phyloP scores from a whole-genome alignment of 805 yeast species.

The Cyberlindnera subsufficiens region DNA sequence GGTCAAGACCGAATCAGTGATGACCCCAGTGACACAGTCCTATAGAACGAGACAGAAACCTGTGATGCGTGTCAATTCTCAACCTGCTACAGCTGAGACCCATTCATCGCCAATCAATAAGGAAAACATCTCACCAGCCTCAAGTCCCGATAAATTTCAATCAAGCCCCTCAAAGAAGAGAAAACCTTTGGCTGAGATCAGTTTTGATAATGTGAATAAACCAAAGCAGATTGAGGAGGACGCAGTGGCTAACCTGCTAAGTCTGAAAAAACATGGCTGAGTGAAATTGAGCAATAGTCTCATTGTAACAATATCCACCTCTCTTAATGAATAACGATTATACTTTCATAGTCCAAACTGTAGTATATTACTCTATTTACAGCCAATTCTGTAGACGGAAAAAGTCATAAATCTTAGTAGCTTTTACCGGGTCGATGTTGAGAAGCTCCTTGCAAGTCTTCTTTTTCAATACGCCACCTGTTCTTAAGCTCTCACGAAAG shows the following conservation, averaged over 20 bases:
- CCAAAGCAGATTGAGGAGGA: slow-evolving; percentile 11
- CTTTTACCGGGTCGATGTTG: slow-evolving; percentile 81
- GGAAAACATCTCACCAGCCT: slow-evolving; percentile 9
- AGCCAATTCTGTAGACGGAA: slow-evolving; percentile 91
- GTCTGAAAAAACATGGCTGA: slow-evolving; percentile 5
- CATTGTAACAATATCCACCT: not conserved
- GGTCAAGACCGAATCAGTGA: slow-evolving; percentile 2
- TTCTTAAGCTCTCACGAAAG: slow-evolving; percentile 79
- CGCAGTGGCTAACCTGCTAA: slow-evolving; percentile 13
- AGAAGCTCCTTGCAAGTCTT: slow-evolving; percentile 79
- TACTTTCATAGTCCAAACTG: not conserved
- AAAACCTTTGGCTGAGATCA: slow-evolving; percentile 11
- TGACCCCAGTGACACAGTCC: slow-evolving; percentile 8
- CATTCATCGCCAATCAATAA: slow-evolving; percentile 6
- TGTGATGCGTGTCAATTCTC: slow-evolving; percentile 16
- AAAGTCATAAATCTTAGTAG: slow-evolving; percentile 85
- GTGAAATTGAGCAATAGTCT: not conserved
- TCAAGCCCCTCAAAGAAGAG: slow-evolving; percentile 4
- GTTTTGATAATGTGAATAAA: slow-evolving; percentile 2
- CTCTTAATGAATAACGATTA: not conserved
- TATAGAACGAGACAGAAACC: slow-evolving; percentile 8
- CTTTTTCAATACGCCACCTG: slow-evolving; percentile 79
- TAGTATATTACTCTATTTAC: slow-evolving; percentile 9
- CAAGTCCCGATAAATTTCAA: not conserved
- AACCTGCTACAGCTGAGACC: slow-evolving; percentile 7